Evolutionary conservation across 306 rosid genomes (phyloP).

Genomic region (Amphicarpaea edgeworthii): DNA sequence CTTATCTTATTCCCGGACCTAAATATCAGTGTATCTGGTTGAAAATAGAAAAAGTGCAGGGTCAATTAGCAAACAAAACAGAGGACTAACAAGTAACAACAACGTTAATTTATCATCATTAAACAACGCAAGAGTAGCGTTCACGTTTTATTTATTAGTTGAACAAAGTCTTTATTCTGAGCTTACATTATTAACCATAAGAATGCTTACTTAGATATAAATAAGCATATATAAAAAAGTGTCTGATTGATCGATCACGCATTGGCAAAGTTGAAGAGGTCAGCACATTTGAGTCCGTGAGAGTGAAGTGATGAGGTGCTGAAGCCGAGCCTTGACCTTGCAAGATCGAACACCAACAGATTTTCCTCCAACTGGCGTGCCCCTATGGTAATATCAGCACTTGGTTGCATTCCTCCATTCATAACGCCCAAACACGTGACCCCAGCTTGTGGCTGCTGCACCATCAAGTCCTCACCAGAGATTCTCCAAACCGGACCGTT

Average conservation of each 20-base stretch:
- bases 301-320: slow-evolving; percentile 40
- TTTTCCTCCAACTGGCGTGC: slow-evolving; percentile 57
- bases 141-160: not conserved
- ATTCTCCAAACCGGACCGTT: slow-evolving; percentile 52
- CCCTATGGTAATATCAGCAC: slow-evolving; percentile 50
- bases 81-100: not conserved
- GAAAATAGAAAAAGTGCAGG: not conserved
- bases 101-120: not conserved
- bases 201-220: slow-evolving; percentile 7
- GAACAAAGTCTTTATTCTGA: not conserved
- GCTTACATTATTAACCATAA: not conserved
- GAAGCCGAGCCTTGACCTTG: slow-evolving; percentile 56
- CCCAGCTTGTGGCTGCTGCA: slow-evolving; percentile 44
- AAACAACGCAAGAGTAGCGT: not conserved
- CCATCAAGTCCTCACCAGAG: slow-evolving; percentile 52
- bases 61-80: not conserved
- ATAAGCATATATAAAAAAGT: not conserved
- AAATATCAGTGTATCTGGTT: too few relatives aligned
- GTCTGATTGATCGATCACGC: not conserved
- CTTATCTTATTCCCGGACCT: not conserved
- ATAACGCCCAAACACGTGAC: slow-evolving; percentile 60
- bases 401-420: slow-evolving; percentile 55
- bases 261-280: slow-evolving; percentile 45
- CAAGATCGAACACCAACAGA: slow-evolving; percentile 55
- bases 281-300: slow-evolving; percentile 52